Base-by-base conservation (phyloP, 1,284 basidiomycete species). In the Taiwanofungus camphoratus region DNA sequence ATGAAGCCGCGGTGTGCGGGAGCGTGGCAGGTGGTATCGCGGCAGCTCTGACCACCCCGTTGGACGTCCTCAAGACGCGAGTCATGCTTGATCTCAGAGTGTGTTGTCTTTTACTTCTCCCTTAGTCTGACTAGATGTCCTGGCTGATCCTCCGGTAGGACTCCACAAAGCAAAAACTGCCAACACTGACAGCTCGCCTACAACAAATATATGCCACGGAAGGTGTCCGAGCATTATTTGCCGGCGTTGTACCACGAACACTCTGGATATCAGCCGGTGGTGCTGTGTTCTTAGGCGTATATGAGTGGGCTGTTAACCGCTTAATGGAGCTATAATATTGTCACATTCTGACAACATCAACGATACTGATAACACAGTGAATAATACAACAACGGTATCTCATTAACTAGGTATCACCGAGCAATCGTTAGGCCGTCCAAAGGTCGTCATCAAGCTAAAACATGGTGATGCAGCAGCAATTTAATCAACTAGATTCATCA, bases 231-330 rank as follows among this genome's bases (percentile, higher is more conserved):
- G 89, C 88, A 1, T 72, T 99, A 2, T 98, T 96, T 60, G 69
- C 85, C 3, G 96, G 96, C 4, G 79, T 90, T 35, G 76, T 95
- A 7, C 96, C 95, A 15, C 76, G 96, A 53, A 96, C 92, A 30
- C 64, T 96, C 41, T 97, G 94, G 86, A 98, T 99, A 58, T 92
- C 92, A 2, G 81, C 92, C 1, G 96, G 96, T 4, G 96, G 96
- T 2, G 93, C 94, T 0, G 92, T 99, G 0, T 99, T 99, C 67
- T 73, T 98, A 4, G 94, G 95, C 24, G 85, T 91, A 36, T 98
- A 96, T 58, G 94, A 98, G 58, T 82, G 79, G 79, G 52, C 56
- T 3, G 50, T 57, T 5, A 51, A 53, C 19, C 38, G 36, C 2
- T 39, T 61, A 4, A 52, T 52, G 50, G 43, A 42, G 7, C 27